A percentile compares a stretch with the other conserved stretches of the same genome.
phyloP scores from a whole-genome alignment of 352 stramenopile species.

The Phytophthora podocarpi region DNA sequence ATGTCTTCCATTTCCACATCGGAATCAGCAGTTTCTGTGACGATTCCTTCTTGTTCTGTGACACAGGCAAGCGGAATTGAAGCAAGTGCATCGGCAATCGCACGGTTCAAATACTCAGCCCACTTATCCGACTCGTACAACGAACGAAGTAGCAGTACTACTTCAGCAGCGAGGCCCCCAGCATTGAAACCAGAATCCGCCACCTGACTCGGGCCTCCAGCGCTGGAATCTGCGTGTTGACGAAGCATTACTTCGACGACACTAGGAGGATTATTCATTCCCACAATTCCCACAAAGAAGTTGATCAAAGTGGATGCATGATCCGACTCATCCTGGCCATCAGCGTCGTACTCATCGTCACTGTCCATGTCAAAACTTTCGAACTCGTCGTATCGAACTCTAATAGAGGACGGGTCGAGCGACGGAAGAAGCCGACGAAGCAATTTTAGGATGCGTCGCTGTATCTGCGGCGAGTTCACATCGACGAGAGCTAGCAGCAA shows the following conservation, averaged over 20 bases:
- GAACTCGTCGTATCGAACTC: slow-evolving; percentile 66
- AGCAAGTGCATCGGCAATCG: slow-evolving; percentile 59
- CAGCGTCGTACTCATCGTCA: slow-evolving; percentile 78
- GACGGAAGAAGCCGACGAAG: slow-evolving; percentile 79
- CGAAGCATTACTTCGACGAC: slow-evolving; percentile 64
- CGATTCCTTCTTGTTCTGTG: slow-evolving; percentile 31
- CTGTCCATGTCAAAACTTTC: slow-evolving; percentile 84
- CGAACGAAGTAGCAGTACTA: slow-evolving; percentile 82
- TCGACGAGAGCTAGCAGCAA: slow-evolving; percentile 82
- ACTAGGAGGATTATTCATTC: slow-evolving; percentile 70
- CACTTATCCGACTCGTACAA: slow-evolving; percentile 82
- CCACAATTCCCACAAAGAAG: slow-evolving; percentile 83
- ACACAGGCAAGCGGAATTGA: slow-evolving; percentile 52
- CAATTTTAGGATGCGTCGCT: slow-evolving; percentile 83
- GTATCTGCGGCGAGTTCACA: slow-evolving; percentile 73
- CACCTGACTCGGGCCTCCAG: background rate
- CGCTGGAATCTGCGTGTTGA: slow-evolving; percentile 19
- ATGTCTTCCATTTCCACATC: slow-evolving; percentile 90
- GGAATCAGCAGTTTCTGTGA: slow-evolving; percentile 43
- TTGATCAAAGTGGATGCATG: slow-evolving; percentile 72
- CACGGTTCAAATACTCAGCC: slow-evolving; percentile 66
- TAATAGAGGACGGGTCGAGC: slow-evolving; percentile 67
- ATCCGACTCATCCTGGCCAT: slow-evolving; percentile 50
- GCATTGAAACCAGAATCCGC: slow-evolving; percentile 42
- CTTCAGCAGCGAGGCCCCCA: slow-evolving; percentile 64